These are phyloP conservation scores for Alloascoidea hylecoeti DNA, from an alignment of 805 yeast genomes.

Conservation along the genomic window DNA sequence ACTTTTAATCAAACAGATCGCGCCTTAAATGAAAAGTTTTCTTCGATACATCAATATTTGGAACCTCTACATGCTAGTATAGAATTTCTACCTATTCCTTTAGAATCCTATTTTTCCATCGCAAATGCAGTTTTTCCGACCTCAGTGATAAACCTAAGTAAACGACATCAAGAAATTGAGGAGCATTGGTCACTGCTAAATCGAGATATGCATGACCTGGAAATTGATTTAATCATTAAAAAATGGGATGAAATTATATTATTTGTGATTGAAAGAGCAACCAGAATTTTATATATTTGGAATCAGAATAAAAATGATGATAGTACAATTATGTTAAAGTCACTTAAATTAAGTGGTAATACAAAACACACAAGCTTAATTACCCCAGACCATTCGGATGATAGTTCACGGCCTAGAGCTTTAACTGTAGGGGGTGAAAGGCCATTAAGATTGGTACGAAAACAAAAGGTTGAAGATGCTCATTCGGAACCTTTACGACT, in stretches of 20 bases:
- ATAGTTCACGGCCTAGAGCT: no score
- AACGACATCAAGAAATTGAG: constrained; percentile 8
- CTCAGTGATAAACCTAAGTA: constrained; percentile 7
- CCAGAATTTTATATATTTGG: no score
- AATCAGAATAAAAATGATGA: no score
- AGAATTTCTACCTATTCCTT: constrained; percentile 10
- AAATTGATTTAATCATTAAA: constrained; percentile 10
- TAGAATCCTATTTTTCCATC: constrained; percentile 8
- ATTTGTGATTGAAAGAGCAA: constrained; percentile 5
- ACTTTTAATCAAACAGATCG: constrained; percentile 6
- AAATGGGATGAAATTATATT: constrained; percentile 11
- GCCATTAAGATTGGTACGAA: constrained; percentile 1
- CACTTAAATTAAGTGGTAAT: no score
- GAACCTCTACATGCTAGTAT: constrained; percentile 11
- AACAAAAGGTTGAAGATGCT: no score
- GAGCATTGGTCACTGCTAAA: constrained; percentile 5
- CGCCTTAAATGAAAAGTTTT: constrained; percentile 7
- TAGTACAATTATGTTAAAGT: no score
- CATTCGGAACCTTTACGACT: no score
- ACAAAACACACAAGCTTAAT: no score
- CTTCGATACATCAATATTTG: constrained; percentile 8
- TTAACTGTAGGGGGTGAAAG: neutral
- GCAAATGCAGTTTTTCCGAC: constrained; percentile 9
- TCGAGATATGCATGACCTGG: constrained; percentile 7
- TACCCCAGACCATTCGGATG: no score